Evolutionary conservation across 805 yeast genomes (phyloP).

Genomic region (Isabelozyma heimii): DNA sequence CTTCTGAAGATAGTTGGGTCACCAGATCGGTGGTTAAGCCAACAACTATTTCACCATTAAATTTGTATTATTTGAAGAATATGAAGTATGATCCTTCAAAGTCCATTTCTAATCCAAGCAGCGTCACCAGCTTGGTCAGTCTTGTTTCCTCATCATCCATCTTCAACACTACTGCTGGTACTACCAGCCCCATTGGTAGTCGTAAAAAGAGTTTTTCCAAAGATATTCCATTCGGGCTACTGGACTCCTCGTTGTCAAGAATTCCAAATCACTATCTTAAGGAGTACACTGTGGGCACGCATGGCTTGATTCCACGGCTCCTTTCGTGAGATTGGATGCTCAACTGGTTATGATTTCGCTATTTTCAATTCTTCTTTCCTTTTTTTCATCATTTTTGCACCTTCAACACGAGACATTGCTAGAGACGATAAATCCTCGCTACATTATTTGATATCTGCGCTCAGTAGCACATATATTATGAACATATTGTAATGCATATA

Average conservation of each 20-base stretch:
- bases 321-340: slow-evolving; percentile 1
- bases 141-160: slow-evolving; percentile 5
- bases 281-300: slow-evolving; percentile 34
- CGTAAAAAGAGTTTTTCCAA: slow-evolving; percentile 13
- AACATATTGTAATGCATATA: not conserved
- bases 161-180: not conserved
- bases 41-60: slow-evolving; percentile 27
- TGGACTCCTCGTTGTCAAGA: slow-evolving; percentile 23
- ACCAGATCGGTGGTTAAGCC: slow-evolving; percentile 45
- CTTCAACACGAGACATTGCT: no score
- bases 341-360: no score
- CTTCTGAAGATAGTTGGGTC: slow-evolving; percentile 52
- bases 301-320: slow-evolving; percentile 33
- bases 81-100: slow-evolving; percentile 11
- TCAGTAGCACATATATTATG: not conserved
- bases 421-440: no score
- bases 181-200: not conserved
- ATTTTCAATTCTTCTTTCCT: no score
- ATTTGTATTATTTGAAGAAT: slow-evolving; percentile 16
- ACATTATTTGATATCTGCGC: no score
- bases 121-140: slow-evolving; percentile 15
- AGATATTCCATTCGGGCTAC: slow-evolving; percentile 16
- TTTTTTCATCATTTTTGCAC: no score
- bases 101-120: slow-evolving; percentile 7
- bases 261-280: slow-evolving; percentile 31